Conservation (phyloP, 169 alveolate species). For the Plasmodium gaboni region DNA sequence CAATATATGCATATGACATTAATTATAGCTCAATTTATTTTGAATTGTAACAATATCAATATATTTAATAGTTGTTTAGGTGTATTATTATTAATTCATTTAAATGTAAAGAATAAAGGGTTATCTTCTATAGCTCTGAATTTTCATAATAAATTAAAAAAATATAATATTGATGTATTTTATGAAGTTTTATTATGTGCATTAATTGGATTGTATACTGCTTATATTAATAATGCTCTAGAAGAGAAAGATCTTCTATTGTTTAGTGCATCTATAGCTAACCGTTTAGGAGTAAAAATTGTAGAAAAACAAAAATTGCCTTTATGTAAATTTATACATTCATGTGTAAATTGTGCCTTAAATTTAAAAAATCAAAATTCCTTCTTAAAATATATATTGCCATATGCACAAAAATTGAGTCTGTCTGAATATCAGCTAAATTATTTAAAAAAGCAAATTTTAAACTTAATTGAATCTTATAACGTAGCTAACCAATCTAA, state of each 20-base stretch:
- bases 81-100: constrained; percentile 65
- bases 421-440: constrained; percentile 60
- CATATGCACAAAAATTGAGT: constrained; percentile 73
- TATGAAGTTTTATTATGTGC: constrained; percentile 72
- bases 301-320: constrained; percentile 74
- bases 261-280: constrained; percentile 73
- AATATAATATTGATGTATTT: constrained; percentile 55
- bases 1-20: constrained; percentile 75
- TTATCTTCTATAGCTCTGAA: constrained; percentile 65
- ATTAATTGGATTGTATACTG: constrained; percentile 74
- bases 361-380: constrained; percentile 68
- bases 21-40: constrained; percentile 75
- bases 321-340: constrained; percentile 71
- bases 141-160: constrained; percentile 73
- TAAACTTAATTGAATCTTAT: constrained; percentile 37
- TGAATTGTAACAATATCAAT: constrained; percentile 69
- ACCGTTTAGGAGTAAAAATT: constrained; percentile 73
- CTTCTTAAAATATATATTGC: constrained; percentile 70
- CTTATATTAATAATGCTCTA: constrained; percentile 59
- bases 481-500: constrained; percentile 35
- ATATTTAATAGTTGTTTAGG: constrained; percentile 75
- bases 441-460: constrained; percentile 59
- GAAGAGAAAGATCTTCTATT: constrained; percentile 73
- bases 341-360: constrained; percentile 75
- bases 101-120: constrained; percentile 74